These are phyloP conservation scores for Trichosporon coremiiforme DNA, from an alignment of 1,284 basidiomycete genomes.

Conservation along the genomic window DNA sequence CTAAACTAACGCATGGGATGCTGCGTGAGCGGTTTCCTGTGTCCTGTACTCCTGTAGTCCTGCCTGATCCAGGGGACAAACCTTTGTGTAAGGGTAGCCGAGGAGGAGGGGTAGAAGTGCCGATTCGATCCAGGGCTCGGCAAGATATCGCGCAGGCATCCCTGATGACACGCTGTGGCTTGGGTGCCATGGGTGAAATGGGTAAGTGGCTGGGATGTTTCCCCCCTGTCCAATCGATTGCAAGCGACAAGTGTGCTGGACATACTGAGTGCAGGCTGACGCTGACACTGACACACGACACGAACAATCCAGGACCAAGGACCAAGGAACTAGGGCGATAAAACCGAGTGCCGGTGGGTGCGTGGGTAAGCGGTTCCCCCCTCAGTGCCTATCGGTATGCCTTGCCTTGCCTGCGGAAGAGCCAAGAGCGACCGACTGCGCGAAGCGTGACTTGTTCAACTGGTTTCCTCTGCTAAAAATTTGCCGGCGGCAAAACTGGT, in stretches of 20 bases:
- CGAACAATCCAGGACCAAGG: not conserved
- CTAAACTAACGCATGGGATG: slow-evolving; percentile 3
- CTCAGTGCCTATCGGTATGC: not conserved
- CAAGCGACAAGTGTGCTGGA: too few relatives aligned
- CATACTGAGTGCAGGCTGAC: too few relatives aligned
- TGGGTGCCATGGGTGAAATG: not conserved
- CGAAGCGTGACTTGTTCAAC: not conserved
- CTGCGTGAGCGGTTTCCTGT: not conserved
- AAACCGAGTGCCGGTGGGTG: not conserved
- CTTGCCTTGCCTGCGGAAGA: not conserved
- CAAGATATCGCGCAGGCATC: not conserved
- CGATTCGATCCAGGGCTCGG: slow-evolving; percentile 9
- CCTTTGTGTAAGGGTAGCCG: not conserved
- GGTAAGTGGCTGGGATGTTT: not conserved
- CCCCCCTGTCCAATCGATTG: too few relatives aligned
- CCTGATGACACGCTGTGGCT: slow-evolving; percentile 3
- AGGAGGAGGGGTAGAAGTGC: not conserved
- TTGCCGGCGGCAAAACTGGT: slow-evolving; percentile 17
- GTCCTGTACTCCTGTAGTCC: not conserved
- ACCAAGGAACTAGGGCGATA: slow-evolving; percentile 7
- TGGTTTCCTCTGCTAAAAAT: not conserved
- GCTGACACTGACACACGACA: not conserved
- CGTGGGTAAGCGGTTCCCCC: not conserved
- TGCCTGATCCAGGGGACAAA: not conserved
- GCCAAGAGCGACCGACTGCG: not conserved